A percentile compares a stretch with the other conserved stretches of the same genome.
phyloP scores from a whole-genome alignment of 2,329 filamentous ascomycete genomes.

The Rosellinia necatrix region DNA sequence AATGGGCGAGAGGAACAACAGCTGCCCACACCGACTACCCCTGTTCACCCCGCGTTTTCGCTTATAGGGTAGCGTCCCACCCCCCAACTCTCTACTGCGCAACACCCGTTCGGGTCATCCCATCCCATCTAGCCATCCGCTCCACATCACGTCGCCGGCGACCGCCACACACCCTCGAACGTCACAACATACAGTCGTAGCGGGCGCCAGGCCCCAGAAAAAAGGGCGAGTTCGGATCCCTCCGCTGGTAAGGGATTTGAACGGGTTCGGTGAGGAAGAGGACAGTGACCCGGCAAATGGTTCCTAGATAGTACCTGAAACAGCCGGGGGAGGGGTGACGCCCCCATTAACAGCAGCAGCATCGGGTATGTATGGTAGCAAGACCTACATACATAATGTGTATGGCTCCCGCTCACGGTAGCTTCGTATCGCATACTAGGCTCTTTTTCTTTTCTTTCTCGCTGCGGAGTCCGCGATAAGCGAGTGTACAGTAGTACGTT shows the following conservation, averaged over 20 bases:
- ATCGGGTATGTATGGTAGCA: neutral
- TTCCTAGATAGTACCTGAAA: constrained; percentile 21
- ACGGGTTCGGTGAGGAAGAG: neutral
- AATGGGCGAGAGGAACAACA: neutral
- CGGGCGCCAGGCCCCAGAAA: neutral
- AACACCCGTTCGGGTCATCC: constrained; percentile 4
- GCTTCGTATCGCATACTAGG: too few relatives aligned
- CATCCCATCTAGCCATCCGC: neutral
- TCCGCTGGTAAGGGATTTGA: neutral
- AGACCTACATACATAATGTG: neutral
- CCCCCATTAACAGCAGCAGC: neutral
- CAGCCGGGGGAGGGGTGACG: constrained; percentile 7
- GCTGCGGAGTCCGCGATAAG: neutral
- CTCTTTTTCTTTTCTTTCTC: too few relatives aligned
- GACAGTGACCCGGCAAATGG: neutral
- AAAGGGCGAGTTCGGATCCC: neutral
- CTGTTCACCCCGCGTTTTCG: constrained; percentile 26
- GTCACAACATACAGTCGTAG: constrained; percentile 5
- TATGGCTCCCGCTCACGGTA: too few relatives aligned
- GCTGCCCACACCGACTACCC: constrained; percentile 9
- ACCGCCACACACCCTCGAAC: neutral
- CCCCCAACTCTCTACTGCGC: neutral
- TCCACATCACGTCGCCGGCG: neutral
- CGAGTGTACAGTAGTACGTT: neutral
- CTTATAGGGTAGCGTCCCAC: constrained; percentile 11